Conservation (phyloP, 2,329 filamentous ascomycete genomes). For the Rhynchosporium graminicola region DNA sequence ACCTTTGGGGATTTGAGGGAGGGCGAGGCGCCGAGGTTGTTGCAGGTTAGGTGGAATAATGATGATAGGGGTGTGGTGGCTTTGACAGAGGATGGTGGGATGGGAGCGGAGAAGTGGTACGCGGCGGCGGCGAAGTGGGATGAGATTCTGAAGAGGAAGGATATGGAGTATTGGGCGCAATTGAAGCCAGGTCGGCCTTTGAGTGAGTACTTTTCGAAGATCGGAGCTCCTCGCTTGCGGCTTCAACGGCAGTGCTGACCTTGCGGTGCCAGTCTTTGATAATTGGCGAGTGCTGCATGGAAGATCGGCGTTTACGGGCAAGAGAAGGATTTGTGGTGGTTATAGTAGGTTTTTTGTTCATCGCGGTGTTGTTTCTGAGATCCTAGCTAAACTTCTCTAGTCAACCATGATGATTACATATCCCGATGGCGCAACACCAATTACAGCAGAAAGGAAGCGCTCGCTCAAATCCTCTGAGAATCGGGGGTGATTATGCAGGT, state of each 20-base stretch:
- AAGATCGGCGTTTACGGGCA: constrained; percentile 77
- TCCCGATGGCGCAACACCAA: constrained; percentile 76
- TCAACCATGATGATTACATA: constrained; percentile 78
- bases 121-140: constrained; percentile 74
- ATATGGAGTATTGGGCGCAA: constrained; percentile 78
- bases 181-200: constrained; percentile 76
- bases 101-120: constrained; percentile 63
- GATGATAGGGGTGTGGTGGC: constrained; percentile 71
- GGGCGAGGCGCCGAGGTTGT: constrained; percentile 45
- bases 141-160: constrained; percentile 62
- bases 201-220: constrained; percentile 52
- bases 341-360: constrained; percentile 66
- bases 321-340: constrained; percentile 84
- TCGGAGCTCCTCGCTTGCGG: too few relatives aligned
- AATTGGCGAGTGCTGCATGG: constrained; percentile 96
- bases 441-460: constrained; percentile 43
- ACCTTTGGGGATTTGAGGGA: constrained; percentile 53
- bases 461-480: constrained; percentile 34
- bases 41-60: constrained; percentile 88
- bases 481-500: background rate
- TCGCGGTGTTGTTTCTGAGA: background rate
- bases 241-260: background rate
- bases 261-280: constrained; percentile 69
- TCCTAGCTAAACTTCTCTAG: constrained; percentile 45
- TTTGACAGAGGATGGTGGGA: constrained; percentile 9